Conservation (phyloP, 2,329 filamentous ascomycete species). For the Ambrosiella xylebori region DNA sequence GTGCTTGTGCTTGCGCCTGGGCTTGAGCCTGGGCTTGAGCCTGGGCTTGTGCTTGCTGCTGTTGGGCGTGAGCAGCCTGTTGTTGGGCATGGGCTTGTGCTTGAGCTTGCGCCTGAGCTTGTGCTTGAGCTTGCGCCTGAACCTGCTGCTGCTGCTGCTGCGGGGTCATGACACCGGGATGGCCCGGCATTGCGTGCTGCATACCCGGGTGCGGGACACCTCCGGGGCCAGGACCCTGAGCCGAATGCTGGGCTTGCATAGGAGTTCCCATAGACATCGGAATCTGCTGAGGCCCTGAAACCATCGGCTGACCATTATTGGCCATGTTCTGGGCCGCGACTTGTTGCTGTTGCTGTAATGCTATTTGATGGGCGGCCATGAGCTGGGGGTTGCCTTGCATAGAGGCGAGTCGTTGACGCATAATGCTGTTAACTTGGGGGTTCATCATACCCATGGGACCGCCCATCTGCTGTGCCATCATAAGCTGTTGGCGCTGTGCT, state of each 20-base stretch:
- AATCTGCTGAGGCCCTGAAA: constrained; percentile 27
- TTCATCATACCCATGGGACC: constrained; percentile 32
- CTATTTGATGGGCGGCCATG: constrained; percentile 27
- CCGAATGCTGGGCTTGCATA: constrained; percentile 15
- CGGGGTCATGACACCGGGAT: not conserved
- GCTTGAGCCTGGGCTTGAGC: constrained; percentile 21
- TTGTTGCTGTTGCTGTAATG: constrained; percentile 27
- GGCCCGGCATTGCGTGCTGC: constrained; percentile 17
- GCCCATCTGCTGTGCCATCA: constrained; percentile 34
- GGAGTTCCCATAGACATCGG: constrained; percentile 13
- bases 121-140: constrained; percentile 19
- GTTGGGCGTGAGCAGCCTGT: constrained; percentile 21
- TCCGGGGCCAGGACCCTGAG: constrained; percentile 12
- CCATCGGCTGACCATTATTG: constrained; percentile 29
- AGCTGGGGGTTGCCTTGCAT: constrained; percentile 15
- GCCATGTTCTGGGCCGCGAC: constrained; percentile 20
- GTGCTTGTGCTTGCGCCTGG: constrained; percentile 2
- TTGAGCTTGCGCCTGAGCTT: constrained; percentile 2
- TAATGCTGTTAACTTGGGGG: constrained; percentile 36
- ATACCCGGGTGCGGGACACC: constrained; percentile 23
- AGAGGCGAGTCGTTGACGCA: constrained; percentile 18
- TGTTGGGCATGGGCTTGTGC: constrained; percentile 14
- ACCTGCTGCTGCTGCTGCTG: constrained; percentile 10
- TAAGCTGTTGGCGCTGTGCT: constrained; percentile 32
- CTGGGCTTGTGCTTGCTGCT: constrained; percentile 21